These are phyloP conservation scores for Endothia cerciana DNA, from an alignment of 2,329 filamentous ascomycete species.

Conservation along the genomic window DNA sequence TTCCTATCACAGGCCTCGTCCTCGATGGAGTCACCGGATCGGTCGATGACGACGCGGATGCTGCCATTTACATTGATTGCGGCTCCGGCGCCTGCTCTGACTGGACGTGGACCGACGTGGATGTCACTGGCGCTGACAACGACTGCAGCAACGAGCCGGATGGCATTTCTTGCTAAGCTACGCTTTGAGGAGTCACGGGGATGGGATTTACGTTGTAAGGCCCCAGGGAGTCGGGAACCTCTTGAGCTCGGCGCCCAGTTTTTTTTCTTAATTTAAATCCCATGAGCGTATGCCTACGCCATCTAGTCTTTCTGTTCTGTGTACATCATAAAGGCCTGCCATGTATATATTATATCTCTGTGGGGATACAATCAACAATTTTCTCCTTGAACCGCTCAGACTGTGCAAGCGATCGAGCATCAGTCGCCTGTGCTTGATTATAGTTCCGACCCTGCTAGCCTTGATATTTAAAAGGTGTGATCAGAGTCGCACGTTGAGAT, in stretches of 20 bases:
- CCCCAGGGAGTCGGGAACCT: not conserved
- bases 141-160: slow-evolving; percentile 20
- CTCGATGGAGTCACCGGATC: slow-evolving; percentile 20
- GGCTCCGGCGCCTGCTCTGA: slow-evolving; percentile 21
- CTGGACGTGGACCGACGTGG: slow-evolving; percentile 26
- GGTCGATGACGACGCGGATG: slow-evolving; percentile 14
- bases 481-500: no score
- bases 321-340: not conserved
- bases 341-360: slow-evolving; percentile 7
- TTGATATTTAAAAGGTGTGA: no score
- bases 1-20: slow-evolving; percentile 27
- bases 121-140: slow-evolving; percentile 19
- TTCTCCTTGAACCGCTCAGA: not conserved
- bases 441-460: not conserved
- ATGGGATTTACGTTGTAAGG: not conserved
- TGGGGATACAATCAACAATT: not conserved
- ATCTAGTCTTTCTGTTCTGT: slow-evolving; percentile 1
- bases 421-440: not conserved
- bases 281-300: not conserved
- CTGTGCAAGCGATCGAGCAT: not conserved
- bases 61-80: slow-evolving; percentile 26
- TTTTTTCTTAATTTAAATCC: no score
- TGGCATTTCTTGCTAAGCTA: slow-evolving; percentile 7
- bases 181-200: not conserved
- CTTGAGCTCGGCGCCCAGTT: not conserved